A percentile compares a stretch with the other conserved stretches of the same genome.
These are phyloP conservation scores for Sarocladium kiliense DNA, from an alignment of 2,329 filamentous ascomycete species.

Conservation along the genomic window DNA sequence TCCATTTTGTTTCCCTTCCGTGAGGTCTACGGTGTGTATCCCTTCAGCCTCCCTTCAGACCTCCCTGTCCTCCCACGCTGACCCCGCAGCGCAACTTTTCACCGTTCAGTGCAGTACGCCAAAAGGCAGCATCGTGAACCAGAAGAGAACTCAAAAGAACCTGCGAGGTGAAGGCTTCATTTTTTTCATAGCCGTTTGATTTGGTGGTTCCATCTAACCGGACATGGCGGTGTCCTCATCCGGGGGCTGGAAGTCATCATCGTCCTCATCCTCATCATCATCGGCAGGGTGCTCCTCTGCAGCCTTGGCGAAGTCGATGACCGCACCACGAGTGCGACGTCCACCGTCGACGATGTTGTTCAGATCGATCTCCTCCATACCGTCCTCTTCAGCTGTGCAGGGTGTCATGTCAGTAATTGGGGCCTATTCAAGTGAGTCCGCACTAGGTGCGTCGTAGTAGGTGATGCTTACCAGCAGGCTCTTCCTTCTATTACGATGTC, in stretches of 20 bases:
- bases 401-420: background rate
- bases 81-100: conserved; percentile 5
- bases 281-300: conserved; percentile 69
- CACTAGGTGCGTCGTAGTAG: background rate
- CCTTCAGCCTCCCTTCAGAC: background rate
- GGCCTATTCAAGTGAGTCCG: background rate
- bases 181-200: background rate
- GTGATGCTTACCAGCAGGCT: conserved; percentile 7
- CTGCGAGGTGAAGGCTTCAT: too few species aligned
- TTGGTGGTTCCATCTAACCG: conserved; percentile 19
- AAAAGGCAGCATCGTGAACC: background rate
- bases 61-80: background rate
- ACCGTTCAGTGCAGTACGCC: background rate
- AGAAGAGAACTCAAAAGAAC: background rate
- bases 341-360: conserved; percentile 78
- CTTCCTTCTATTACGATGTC: conserved; percentile 3
- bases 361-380: conserved; percentile 85
- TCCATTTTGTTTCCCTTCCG: background rate
- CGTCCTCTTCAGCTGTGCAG: conserved; percentile 58
- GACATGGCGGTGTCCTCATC: conserved; percentile 66
- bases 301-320: conserved; percentile 91
- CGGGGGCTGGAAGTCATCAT: conserved; percentile 61
- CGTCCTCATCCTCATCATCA: conserved; percentile 76
- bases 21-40: background rate
- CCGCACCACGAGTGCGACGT: conserved; percentile 83